phyloP scores from a whole-genome alignment of 2,329 filamentous ascomycete species.

The Xylariaceae sp. region DNA sequence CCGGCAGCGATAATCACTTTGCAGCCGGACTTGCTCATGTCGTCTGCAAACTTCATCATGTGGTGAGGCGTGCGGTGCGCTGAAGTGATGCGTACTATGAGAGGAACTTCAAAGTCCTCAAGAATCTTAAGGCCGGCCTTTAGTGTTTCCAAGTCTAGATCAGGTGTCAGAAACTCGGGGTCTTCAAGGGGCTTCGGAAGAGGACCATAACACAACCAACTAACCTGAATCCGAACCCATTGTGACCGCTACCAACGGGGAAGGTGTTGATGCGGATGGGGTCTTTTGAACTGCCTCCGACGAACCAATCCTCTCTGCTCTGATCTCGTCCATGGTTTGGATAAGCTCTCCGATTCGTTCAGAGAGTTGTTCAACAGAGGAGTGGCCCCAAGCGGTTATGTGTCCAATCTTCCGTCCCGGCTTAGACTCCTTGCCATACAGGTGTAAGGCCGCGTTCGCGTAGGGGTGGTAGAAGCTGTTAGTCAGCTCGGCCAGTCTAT shows the following conservation, averaged over 20 bases:
- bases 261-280: conserved; percentile 25
- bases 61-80: conserved; percentile 68
- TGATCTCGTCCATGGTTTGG: conserved; percentile 54
- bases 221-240: conserved; percentile 73
- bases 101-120: conserved; percentile 64
- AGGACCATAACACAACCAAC: not conserved
- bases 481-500: conserved; percentile 42
- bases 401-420: conserved; percentile 94
- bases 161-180: no score
- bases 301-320: conserved; percentile 45
- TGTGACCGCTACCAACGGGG: conserved; percentile 65
- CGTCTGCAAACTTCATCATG: conserved; percentile 63
- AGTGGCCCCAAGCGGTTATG: conserved; percentile 71
- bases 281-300: conserved; percentile 13
- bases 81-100: conserved; percentile 69
- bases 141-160: conserved; percentile 56
- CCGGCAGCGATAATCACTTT: conserved; percentile 67
- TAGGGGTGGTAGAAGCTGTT: conserved; percentile 38
- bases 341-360: conserved; percentile 62
- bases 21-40: conserved; percentile 59
- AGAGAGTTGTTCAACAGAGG: conserved; percentile 59
- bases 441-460: conserved; percentile 61
- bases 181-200: no score
- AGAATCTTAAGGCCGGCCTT: conserved; percentile 61
- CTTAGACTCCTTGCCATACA: conserved; percentile 87